Conservation (phyloP, 2,329 filamentous ascomycete genomes). For the Fusarium tuaranense region DNA sequence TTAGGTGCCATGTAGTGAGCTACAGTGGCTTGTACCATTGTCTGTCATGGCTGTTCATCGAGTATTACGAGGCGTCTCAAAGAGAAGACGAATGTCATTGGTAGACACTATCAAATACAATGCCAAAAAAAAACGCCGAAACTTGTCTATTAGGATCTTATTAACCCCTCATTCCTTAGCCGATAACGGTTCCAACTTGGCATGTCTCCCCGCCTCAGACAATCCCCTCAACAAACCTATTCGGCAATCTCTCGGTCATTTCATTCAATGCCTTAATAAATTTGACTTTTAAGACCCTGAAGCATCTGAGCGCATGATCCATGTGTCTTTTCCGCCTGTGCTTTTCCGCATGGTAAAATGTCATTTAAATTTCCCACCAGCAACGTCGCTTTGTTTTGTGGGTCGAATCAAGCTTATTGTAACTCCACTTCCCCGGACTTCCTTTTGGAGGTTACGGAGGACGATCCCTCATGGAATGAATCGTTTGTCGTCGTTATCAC, state of each 20-base stretch:
- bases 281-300: background rate
- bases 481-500: background rate
- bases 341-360: background rate
- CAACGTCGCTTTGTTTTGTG: background rate
- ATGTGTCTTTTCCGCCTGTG: conserved; percentile 1
- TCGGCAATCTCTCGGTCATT: background rate
- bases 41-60: background rate
- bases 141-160: background rate
- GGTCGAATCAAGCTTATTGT: conserved; percentile 12
- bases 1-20: background rate
- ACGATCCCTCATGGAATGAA: background rate
- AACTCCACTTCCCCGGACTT: conserved; percentile 3
- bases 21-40: background rate
- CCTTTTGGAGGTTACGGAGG: background rate
- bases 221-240: background rate
- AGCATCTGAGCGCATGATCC: background rate
- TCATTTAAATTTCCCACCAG: conserved; percentile 12
- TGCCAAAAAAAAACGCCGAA: background rate
- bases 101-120: too few relatives aligned
- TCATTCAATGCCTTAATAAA: background rate
- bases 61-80: background rate
- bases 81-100: background rate
- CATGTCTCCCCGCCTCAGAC: background rate
- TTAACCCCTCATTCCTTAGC: background rate
- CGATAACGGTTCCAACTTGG: background rate